These are phyloP conservation scores for Keqinozyma sinolaborantium DNA, from an alignment of 1,139 yeast genomes.

Conservation along the genomic window DNA sequence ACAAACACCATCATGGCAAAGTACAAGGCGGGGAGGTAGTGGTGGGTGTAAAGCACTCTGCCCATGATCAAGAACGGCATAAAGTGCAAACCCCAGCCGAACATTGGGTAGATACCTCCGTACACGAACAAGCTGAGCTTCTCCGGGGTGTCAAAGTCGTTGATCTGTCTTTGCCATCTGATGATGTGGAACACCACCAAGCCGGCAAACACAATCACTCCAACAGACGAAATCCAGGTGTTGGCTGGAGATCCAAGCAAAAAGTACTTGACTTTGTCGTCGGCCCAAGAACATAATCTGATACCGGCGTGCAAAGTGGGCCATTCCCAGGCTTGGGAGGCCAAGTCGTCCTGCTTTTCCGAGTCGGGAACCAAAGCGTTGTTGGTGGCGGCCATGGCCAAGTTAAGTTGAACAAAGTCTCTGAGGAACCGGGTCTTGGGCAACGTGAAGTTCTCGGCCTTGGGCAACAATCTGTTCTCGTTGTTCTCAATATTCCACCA, in stretches of 20 bases:
- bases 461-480: constrained; percentile 62
- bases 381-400: constrained; percentile 99
- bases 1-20: constrained; percentile 86
- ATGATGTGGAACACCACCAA: constrained; percentile 57
- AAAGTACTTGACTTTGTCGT: constrained; percentile 75
- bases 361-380: constrained; percentile 91
- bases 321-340: constrained; percentile 98
- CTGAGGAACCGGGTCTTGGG: constrained; percentile 83
- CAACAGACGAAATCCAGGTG: constrained; percentile 85
- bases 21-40: constrained; percentile 93
- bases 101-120: constrained; percentile 89
- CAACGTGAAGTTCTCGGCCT: constrained; percentile 67
- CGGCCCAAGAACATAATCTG: constrained; percentile 94
- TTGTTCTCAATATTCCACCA: constrained; percentile 98
- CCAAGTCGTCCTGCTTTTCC: constrained; percentile 88
- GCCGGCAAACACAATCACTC: constrained; percentile 59
- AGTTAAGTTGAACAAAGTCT: constrained; percentile 87
- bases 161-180: constrained; percentile 92
- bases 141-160: constrained; percentile 50
- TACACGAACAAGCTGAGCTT: constrained; percentile 42
- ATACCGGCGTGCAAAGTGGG: constrained; percentile 90
- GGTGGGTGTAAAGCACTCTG: constrained; percentile 96
- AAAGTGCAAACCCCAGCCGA: constrained; percentile 95
- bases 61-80: constrained; percentile 93
- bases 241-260: constrained; percentile 92